Percentiles rank a stretch among this genome's conserved stretches.
Evolutionary conservation across 2,329 filamentous ascomycete species (phyloP).

Genomic region (Parascedosporium putredinis): DNA sequence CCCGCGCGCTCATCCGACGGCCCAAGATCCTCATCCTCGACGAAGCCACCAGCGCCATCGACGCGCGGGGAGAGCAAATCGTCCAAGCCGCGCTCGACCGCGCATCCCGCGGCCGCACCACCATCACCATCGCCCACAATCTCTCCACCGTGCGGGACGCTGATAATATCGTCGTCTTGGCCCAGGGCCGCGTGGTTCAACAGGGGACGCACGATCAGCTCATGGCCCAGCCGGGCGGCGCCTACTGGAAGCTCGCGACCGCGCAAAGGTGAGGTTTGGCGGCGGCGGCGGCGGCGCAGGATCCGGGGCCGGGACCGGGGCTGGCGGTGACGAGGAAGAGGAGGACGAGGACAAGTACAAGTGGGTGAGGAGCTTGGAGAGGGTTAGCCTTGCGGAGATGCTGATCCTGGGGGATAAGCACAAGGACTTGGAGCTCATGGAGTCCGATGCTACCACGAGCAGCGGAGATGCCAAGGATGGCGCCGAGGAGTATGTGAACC

Average conservation of each 20-base stretch:
- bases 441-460: slow-evolving; percentile 1
- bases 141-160: slow-evolving; percentile 47
- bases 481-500: slow-evolving; percentile 23
- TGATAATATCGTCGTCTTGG: slow-evolving; percentile 54
- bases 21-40: slow-evolving; percentile 51
- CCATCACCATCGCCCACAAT: slow-evolving; percentile 52
- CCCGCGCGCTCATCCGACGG: slow-evolving; percentile 28
- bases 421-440: slow-evolving; percentile 8
- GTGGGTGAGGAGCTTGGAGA: not conserved
- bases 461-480: not conserved
- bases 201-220: slow-evolving; percentile 48
- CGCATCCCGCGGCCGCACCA: slow-evolving; percentile 45
- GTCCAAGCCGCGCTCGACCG: slow-evolving; percentile 44
- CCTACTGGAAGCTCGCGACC: slow-evolving; percentile 35
- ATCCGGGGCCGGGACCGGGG: no score
- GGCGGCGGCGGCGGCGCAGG: no score
- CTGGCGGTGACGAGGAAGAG: not conserved
- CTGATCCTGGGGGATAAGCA: not conserved
- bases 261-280: slow-evolving; percentile 18
- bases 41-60: slow-evolving; percentile 51
- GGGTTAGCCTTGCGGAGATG: not conserved
- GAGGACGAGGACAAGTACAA: not conserved
- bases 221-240: slow-evolving; percentile 25
- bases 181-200: slow-evolving; percentile 53
- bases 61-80: slow-evolving; percentile 29